A percentile compares a stretch with the other conserved stretches of the same genome.
Evolutionary conservation across 345 rosid species (phyloP).

Genomic region (Brassica juncea): DNA sequence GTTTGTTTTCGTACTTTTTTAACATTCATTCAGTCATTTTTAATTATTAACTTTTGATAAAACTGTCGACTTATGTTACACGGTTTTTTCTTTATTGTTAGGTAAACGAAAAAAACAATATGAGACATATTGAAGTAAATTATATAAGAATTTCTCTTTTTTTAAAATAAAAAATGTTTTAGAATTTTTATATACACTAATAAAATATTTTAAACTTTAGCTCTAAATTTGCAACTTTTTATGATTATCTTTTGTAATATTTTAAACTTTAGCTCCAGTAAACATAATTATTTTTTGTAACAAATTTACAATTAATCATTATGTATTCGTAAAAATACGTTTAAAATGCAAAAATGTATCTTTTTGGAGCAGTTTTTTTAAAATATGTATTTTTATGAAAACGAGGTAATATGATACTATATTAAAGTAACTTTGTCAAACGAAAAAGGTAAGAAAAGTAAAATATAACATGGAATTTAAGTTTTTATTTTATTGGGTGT

Average conservation of each 20-base stretch:
- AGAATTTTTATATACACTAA: no score
- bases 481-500: slow-evolving; percentile 27
- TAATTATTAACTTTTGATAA: not conserved
- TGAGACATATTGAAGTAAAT: not conserved
- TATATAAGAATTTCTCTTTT: not conserved
- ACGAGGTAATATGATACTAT: not conserved
- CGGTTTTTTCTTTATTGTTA: not conserved
- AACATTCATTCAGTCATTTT: not conserved
- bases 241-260: no score
- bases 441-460: slow-evolving; percentile 5
- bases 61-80: not conserved
- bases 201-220: no score
- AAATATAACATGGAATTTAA: slow-evolving; percentile 32
- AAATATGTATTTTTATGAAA: no score
- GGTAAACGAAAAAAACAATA: not conserved
- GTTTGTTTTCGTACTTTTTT: not conserved
- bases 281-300: no score
- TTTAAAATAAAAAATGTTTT: no score
- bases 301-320: no score
- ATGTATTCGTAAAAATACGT: no score
- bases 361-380: no score
- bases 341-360: no score
- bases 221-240: no score
- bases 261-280: no score
- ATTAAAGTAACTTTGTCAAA: not conserved